These are phyloP conservation scores for Candida ipomoeae DNA, from an alignment of 805 yeast genomes.

Conservation along the genomic window DNA sequence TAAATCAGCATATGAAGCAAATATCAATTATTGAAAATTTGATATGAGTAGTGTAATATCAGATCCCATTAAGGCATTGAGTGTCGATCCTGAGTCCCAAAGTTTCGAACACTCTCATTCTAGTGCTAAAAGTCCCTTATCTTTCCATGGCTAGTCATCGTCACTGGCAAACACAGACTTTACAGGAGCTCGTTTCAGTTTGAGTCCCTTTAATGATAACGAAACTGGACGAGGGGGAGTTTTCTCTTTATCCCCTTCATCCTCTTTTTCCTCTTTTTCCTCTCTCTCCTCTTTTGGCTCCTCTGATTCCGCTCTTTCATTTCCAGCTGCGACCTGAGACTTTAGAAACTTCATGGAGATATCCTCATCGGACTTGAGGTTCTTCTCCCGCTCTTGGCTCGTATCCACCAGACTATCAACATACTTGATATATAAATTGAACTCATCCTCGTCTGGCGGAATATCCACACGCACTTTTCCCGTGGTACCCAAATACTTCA, in stretches of 20 bases:
- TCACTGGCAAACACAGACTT: constrained; percentile 9
- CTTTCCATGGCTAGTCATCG: neutral
- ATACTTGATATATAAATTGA: constrained; percentile 30
- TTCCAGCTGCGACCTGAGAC: constrained; percentile 15
- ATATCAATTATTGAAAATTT: neutral
- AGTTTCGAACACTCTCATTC: too few species aligned
- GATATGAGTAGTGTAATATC: too few species aligned
- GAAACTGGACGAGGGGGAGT: constrained; percentile 6
- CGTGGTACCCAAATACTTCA: constrained; percentile 52
- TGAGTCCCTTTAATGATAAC: constrained; percentile 13
- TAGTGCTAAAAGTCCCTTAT: too few species aligned
- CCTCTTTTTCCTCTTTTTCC: neutral
- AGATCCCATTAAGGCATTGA: too few species aligned
- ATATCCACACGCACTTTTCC: constrained; percentile 51
- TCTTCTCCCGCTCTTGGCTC: constrained; percentile 1
- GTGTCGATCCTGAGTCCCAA: too few species aligned
- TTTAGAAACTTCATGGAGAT: constrained; percentile 12
- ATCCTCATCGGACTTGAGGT: constrained; percentile 16
- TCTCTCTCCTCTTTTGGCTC: neutral
- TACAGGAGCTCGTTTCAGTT: constrained; percentile 2
- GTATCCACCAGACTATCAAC: constrained; percentile 20
- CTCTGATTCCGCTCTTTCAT: neutral
- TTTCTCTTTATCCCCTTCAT: neutral
- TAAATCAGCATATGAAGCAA: neutral
- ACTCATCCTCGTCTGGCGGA: constrained; percentile 31